These are phyloP conservation scores for Plantago ovata DNA, from an alignment of 257 asterid genomes.

Conservation along the genomic window DNA sequence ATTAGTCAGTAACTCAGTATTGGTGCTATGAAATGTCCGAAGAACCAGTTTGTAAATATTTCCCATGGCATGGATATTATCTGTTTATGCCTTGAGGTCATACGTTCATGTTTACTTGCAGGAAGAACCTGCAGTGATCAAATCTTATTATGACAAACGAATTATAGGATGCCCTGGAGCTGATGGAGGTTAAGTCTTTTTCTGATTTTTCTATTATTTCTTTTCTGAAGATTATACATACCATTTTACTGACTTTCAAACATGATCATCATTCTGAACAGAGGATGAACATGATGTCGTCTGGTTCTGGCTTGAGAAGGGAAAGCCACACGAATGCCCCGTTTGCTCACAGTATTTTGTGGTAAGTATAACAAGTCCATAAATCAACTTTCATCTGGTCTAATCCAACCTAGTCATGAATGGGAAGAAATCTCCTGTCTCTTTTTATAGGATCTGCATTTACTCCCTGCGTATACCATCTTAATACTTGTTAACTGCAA, in stretches of 20 bases:
- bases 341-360: conserved; percentile 89
- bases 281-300: conserved; percentile 99
- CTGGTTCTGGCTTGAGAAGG: conserved; percentile 99
- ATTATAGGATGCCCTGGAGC: conserved; percentile 99
- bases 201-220: conserved; percentile 6
- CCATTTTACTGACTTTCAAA: conserved; percentile 8
- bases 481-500: background rate
- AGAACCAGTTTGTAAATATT: no score
- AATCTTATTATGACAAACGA: conserved; percentile 81
- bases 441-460: background rate
- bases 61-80: background rate
- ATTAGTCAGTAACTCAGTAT: no score
- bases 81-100: conserved; percentile 3
- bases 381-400: background rate
- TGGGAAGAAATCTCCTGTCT: conserved; percentile 9
- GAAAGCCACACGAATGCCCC: conserved; percentile 90
- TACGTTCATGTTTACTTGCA: conserved; percentile 31
- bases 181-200: conserved; percentile 73
- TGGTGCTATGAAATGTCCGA: no score
- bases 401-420: background rate
- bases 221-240: background rate
- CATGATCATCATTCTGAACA: conserved; percentile 29
- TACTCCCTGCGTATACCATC: background rate
- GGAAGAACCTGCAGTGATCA: conserved; percentile 92
- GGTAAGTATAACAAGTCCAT: conserved; percentile 44